Conservation (phyloP, 1,139 yeast genomes). For the Barnettozyma hawaiiensis region DNA sequence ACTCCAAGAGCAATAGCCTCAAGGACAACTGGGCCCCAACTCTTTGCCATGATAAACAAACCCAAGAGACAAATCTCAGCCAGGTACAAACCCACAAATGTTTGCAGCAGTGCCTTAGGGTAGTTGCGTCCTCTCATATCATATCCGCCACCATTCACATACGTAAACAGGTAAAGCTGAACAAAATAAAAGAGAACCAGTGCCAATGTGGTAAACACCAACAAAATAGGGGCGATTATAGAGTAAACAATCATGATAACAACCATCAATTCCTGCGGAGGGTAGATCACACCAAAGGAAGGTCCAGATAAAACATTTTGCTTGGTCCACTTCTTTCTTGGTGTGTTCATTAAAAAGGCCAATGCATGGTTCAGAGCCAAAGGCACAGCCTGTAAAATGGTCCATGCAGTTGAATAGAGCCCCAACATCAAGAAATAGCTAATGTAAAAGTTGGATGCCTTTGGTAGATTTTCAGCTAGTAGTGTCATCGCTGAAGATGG, state of each 20-base stretch:
- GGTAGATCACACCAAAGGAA: slow-evolving; percentile 73
- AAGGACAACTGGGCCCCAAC: slow-evolving; percentile 68
- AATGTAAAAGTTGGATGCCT: slow-evolving; percentile 66
- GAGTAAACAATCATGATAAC: slow-evolving; percentile 70
- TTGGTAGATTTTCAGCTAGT: slow-evolving; percentile 57
- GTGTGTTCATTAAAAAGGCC: slow-evolving; percentile 48
- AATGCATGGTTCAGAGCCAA: slow-evolving; percentile 39
- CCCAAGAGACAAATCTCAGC: slow-evolving; percentile 65
- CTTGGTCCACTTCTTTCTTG: slow-evolving; percentile 57
- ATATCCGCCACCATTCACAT: slow-evolving; percentile 48
- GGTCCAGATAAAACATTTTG: slow-evolving; percentile 42
- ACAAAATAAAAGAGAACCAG: slow-evolving; percentile 54
- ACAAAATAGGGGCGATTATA: slow-evolving; percentile 69
- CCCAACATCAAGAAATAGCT: slow-evolving; percentile 66
- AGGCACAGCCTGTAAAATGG: slow-evolving; percentile 48
- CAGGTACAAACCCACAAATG: slow-evolving; percentile 58
- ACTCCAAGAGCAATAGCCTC: slow-evolving; percentile 48
- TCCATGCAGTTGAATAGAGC: slow-evolving; percentile 60
- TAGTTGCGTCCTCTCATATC: slow-evolving; percentile 66
- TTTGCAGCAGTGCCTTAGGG: slow-evolving; percentile 60
- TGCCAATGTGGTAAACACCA: slow-evolving; percentile 59
- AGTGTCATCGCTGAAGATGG: slow-evolving; percentile 53
- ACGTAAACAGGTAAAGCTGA: slow-evolving; percentile 51
- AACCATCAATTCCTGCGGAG: slow-evolving; percentile 65
- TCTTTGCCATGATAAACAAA: slow-evolving; percentile 60